These are phyloP conservation scores for Solanum hybrid DNA, from an alignment of 305 asterid species.

Conservation along the genomic window DNA sequence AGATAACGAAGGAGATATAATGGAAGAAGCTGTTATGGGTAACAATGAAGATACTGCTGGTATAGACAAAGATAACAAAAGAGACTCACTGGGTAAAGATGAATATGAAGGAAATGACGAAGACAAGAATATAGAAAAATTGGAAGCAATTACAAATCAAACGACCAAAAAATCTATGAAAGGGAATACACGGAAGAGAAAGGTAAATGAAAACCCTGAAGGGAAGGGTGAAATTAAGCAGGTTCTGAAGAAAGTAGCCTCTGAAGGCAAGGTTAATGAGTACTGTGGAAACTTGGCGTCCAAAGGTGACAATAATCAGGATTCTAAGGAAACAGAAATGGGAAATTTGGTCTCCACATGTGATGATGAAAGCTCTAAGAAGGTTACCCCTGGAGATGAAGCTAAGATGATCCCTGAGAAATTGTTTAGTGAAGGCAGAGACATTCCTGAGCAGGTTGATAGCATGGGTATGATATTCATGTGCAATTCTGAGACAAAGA, in stretches of 20 bases:
- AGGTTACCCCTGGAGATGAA: constrained; percentile 6
- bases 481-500: constrained; percentile 76
- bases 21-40: neutral
- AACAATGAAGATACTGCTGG: neutral
- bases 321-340: neutral
- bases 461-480: constrained; percentile 87
- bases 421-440: neutral
- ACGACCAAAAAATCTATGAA: constrained; percentile 23
- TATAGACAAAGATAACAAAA: neutral
- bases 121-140: constrained; percentile 14
- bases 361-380: neutral
- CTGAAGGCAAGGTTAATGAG: constrained; percentile 6
- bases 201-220: neutral
- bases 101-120: neutral
- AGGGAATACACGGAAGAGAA: constrained; percentile 16
- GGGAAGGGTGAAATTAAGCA: constrained; percentile 2
- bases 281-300: neutral
- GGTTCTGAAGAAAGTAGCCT: constrained; percentile 20
- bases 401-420: neutral
- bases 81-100: neutral
- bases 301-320: neutral
- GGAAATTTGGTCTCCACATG: neutral
- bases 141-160: constrained; percentile 21
- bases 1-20: neutral
- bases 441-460: constrained; percentile 36